These are phyloP conservation scores for Aspergillus bombycis DNA, from an alignment of 2,329 filamentous ascomycete species.

Conservation along the genomic window DNA sequence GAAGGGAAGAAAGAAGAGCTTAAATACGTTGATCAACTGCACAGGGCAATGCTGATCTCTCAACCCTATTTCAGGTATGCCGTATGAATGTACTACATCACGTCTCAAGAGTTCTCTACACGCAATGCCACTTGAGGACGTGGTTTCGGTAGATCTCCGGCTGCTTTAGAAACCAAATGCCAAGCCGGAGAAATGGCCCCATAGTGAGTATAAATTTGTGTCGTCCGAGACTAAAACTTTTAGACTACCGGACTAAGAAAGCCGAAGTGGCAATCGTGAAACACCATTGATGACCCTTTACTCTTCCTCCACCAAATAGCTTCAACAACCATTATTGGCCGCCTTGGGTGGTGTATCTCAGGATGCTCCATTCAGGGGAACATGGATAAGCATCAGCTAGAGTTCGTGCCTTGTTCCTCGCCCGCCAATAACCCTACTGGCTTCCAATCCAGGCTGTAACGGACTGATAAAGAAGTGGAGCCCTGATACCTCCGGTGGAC, in stretches of 20 bases:
- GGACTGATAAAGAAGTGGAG: background rate
- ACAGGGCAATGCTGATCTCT: background rate
- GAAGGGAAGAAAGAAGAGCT: background rate
- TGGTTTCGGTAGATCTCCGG: background rate
- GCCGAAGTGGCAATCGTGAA: conserved; percentile 10
- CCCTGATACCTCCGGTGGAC: background rate
- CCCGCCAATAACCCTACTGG: background rate
- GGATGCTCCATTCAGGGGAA: background rate
- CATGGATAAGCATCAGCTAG: background rate
- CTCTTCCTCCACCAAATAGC: background rate
- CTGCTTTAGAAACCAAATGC: background rate
- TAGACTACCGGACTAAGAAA: conserved; percentile 3
- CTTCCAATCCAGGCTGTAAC: conserved; percentile 1
- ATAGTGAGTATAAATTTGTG: background rate
- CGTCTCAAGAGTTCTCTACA: background rate
- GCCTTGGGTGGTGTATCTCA: background rate
- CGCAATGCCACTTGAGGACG: background rate
- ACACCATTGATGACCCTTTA: conserved; percentile 2
- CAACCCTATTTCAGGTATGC: background rate
- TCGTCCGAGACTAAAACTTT: background rate
- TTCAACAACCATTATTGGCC: background rate
- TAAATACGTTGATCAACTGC: background rate
- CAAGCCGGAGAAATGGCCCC: conserved; percentile 13
- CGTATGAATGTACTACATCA: background rate
- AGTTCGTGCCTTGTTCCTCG: background rate